Conservation (phyloP, 495 filamentous ascomycete genomes). For the Aspergillus steynii region DNA sequence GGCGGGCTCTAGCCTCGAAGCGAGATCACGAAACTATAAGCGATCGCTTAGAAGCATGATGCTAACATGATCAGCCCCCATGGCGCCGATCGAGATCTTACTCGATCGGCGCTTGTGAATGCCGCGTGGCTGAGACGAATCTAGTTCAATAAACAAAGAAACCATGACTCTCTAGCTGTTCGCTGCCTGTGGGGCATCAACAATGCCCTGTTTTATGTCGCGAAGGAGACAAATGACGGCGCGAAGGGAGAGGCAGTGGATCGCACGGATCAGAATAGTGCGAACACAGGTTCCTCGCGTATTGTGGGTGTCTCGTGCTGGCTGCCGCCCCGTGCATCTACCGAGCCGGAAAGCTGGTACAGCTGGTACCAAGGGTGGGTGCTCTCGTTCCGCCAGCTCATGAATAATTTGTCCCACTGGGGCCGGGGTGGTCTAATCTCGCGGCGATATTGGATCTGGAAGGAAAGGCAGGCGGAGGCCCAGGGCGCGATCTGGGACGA, state of each 20-base stretch:
- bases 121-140: constrained; percentile 1
- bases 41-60: background rate
- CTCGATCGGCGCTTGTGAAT: background rate
- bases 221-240: constrained; percentile 40
- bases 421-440: constrained; percentile 65
- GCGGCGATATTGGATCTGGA: constrained; percentile 63
- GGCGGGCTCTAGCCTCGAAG: background rate
- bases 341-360: constrained; percentile 52
- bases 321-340: constrained; percentile 51
- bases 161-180: constrained; percentile 50
- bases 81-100: background rate
- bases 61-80: background rate
- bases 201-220: constrained; percentile 63
- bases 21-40: background rate
- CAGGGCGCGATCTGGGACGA: constrained; percentile 41
- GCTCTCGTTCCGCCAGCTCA: constrained; percentile 57
- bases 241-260: constrained; percentile 5
- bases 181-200: constrained; percentile 63
- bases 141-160: constrained; percentile 47
- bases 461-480: constrained; percentile 43
- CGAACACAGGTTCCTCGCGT: constrained; percentile 12
- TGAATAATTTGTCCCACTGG: constrained; percentile 59
- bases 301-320: constrained; percentile 67
- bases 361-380: constrained; percentile 58
- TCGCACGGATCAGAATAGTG: constrained; percentile 3